Conservation (phyloP, 2,329 filamentous ascomycete species). For the Talaromyces funiculosus region DNA sequence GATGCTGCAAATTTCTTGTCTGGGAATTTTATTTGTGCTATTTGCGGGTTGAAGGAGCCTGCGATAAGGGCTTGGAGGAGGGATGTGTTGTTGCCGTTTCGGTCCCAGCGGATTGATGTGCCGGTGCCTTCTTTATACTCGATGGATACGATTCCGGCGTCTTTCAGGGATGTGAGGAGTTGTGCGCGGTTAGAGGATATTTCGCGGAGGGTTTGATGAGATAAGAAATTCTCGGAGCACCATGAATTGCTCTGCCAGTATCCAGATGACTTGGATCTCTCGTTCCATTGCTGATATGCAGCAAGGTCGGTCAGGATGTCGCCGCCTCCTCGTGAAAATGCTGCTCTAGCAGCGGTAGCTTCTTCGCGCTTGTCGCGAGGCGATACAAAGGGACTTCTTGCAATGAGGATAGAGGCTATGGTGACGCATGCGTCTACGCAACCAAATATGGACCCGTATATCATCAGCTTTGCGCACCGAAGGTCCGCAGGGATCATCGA, state of each 20-base stretch:
- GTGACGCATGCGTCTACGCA: conserved; percentile 84
- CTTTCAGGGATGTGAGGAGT: conserved; percentile 77
- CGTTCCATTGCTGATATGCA: conserved; percentile 77
- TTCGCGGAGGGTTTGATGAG: conserved; percentile 75
- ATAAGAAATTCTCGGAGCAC: conserved; percentile 82
- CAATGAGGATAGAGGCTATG: conserved; percentile 87
- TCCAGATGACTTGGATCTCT: conserved; percentile 50
- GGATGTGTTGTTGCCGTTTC: conserved; percentile 33
- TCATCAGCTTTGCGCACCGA: conserved; percentile 87
- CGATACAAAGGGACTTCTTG: conserved; percentile 77
- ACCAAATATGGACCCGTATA: conserved; percentile 89
- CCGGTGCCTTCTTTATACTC: conserved; percentile 39
- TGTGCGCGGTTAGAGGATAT: conserved; percentile 82
- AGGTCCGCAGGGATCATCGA: conserved; percentile 92
- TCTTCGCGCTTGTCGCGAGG: conserved; percentile 78
- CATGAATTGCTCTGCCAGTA: conserved; percentile 54
- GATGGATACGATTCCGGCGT: conserved; percentile 69
- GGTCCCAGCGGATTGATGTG: conserved; percentile 38
- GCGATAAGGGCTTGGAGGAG: conserved; percentile 66
- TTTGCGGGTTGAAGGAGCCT: conserved; percentile 73
- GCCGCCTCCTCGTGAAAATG: conserved; percentile 70
- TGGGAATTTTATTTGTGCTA: conserved; percentile 86
- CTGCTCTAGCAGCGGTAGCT: conserved; percentile 67
- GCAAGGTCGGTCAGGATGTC: conserved; percentile 82
- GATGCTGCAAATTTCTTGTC: conserved; percentile 92